These are phyloP conservation scores for Aspergillus fumigatus DNA, from an alignment of 2,329 filamentous ascomycete genomes.

Conservation along the genomic window DNA sequence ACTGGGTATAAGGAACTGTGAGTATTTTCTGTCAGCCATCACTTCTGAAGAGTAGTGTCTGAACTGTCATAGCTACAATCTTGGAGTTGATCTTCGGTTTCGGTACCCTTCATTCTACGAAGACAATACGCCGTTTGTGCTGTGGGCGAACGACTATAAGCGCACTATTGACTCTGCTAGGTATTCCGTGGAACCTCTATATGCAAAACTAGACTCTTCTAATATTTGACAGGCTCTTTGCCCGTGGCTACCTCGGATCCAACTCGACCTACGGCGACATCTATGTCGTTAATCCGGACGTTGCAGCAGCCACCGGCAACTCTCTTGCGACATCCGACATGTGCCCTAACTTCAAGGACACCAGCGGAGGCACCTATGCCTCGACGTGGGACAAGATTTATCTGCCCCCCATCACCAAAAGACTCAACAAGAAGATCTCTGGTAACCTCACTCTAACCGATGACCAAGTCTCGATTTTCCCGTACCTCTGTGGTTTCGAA, in stretches of 20 bases:
- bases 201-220: conserved; percentile 43
- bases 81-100: conserved; percentile 14
- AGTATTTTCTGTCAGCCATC: not conserved
- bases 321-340: conserved; percentile 60
- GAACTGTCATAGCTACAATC: conserved; percentile 28
- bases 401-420: conserved; percentile 26
- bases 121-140: conserved; percentile 49
- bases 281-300: conserved; percentile 54
- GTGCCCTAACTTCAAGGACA: conserved; percentile 56
- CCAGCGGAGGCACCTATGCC: conserved; percentile 29
- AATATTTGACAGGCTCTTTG: conserved; percentile 55
- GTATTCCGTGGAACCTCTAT: conserved; percentile 22
- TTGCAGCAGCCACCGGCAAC: conserved; percentile 55
- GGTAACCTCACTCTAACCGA: conserved; percentile 53
- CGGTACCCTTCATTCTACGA: conserved; percentile 44
- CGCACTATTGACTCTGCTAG: conserved; percentile 32
- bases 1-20: conserved; percentile 58
- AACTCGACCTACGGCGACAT: conserved; percentile 53
- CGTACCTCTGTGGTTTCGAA: conserved; percentile 68
- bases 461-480: conserved; percentile 54
- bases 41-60: not conserved
- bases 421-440: conserved; percentile 51
- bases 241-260: conserved; percentile 57
- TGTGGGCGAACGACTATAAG: conserved; percentile 64
- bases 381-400: conserved; percentile 9